Percentiles rank a stretch among this genome's conserved stretches.
phyloP scores from a whole-genome alignment of 257 asterid genomes.

The Solanum chilense region DNA sequence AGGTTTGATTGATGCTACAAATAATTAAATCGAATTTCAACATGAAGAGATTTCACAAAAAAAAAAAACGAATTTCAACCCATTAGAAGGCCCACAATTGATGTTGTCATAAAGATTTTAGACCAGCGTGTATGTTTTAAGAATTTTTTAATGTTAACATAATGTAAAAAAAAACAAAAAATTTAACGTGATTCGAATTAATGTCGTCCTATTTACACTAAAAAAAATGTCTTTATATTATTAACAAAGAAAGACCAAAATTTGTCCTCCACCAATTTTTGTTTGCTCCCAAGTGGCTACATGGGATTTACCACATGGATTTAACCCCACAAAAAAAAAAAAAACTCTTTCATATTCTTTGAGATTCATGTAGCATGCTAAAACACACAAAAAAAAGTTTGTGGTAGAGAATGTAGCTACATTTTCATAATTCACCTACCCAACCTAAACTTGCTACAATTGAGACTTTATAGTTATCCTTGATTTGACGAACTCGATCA shows the following conservation, averaged over 20 bases:
- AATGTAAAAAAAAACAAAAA: too few species aligned
- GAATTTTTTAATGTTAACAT: too few species aligned
- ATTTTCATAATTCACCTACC: not conserved
- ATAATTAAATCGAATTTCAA: not conserved
- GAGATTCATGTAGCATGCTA: not conserved
- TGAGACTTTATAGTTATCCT: not conserved
- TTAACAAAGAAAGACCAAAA: too few species aligned
- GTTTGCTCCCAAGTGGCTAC: not conserved
- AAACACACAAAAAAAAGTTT: too few species aligned
- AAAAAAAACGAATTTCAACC: not conserved
- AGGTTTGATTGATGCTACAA: not conserved
- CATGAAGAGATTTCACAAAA: not conserved
- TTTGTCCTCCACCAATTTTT: not conserved
- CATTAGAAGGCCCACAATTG: not conserved
- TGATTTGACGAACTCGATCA: not conserved
- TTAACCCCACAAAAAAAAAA: not conserved
- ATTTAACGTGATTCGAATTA: too few species aligned
- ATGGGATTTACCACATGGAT: too few species aligned
- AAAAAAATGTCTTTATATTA: too few species aligned
- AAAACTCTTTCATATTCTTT: not conserved
- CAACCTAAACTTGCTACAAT: not conserved
- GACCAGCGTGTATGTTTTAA: too few species aligned
- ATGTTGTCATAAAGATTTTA: not conserved
- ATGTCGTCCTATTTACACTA: too few species aligned
- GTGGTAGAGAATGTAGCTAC: not conserved